Conservation (phyloP, 2,329 filamentous ascomycete genomes). For the Fusarium luffae region DNA sequence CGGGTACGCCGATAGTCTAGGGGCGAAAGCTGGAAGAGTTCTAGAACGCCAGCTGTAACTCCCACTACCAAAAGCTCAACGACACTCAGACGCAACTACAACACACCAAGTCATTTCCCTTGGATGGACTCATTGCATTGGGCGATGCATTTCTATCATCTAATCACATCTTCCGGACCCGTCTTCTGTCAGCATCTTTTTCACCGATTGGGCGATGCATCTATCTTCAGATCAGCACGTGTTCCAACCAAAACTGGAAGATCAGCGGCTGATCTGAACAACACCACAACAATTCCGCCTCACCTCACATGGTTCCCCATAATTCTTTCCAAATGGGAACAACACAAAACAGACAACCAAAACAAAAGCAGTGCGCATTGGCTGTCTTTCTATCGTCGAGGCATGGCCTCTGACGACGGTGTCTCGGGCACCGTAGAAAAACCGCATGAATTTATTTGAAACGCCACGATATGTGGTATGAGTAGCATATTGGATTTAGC, state of each 20-base stretch:
- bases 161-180: constrained; percentile 10
- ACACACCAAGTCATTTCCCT: constrained; percentile 13
- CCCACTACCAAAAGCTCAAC: constrained; percentile 16
- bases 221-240: constrained; percentile 27
- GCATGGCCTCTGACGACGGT: constrained; percentile 18
- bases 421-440: constrained; percentile 31
- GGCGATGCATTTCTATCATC: constrained; percentile 10
- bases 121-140: constrained; percentile 14
- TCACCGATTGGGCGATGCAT: constrained; percentile 22
- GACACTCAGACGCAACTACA: constrained; percentile 1
- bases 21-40: constrained; percentile 31
- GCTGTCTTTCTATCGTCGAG: constrained; percentile 32
- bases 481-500: constrained; percentile 41
- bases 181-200: constrained; percentile 10
- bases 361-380: constrained; percentile 43
- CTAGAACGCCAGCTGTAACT: constrained; percentile 28
- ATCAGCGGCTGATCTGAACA: constrained; percentile 28
- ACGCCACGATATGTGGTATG: constrained; percentile 24
- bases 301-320: neutral
- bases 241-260: constrained; percentile 22
- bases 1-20: constrained; percentile 27
- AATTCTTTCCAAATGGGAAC: constrained; percentile 11
- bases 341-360: constrained; percentile 33
- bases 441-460: constrained; percentile 35
- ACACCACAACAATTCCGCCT: constrained; percentile 15